phyloP scores from a whole-genome alignment of 176 grass and related monocot species.

The Ensete glaucum region DNA sequence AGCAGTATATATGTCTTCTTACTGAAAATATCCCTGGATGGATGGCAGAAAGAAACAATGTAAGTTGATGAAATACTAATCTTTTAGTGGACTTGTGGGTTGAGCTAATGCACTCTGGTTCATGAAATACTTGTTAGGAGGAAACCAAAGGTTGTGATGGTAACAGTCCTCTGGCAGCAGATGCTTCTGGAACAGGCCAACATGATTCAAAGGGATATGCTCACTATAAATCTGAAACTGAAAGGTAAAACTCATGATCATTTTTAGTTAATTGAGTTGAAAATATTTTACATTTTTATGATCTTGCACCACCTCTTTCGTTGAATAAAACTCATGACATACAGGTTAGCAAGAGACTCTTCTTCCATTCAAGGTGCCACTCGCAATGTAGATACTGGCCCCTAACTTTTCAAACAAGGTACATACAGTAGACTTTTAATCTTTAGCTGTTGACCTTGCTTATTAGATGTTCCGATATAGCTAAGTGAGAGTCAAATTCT shows the following conservation, averaged over 20 bases:
- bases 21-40: slow-evolving; percentile 58
- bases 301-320: not conserved
- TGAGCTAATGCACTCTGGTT: not conserved
- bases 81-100: not conserved
- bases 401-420: slow-evolving; percentile 18
- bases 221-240: not conserved
- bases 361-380: slow-evolving; percentile 1
- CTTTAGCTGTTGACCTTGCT: too few species aligned
- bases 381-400: not conserved
- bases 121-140: not conserved
- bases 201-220: slow-evolving; percentile 5
- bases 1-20: slow-evolving; percentile 61
- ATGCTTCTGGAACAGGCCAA: not conserved
- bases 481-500: not conserved
- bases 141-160: not conserved
- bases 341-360: slow-evolving; percentile 14
- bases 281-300: not conserved
- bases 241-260: slow-evolving; percentile 10
- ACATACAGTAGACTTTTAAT: not conserved
- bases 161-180: not conserved
- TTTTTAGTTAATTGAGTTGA: not conserved
- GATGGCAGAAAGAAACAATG: slow-evolving; percentile 27
- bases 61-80: slow-evolving; percentile 10
- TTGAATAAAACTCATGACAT: not conserved
- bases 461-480: not conserved